A percentile compares a stretch with the other conserved stretches of the same genome.
phyloP scores from a whole-genome alignment of 139 green algal species.

The Chlamydomonas applanata region DNA sequence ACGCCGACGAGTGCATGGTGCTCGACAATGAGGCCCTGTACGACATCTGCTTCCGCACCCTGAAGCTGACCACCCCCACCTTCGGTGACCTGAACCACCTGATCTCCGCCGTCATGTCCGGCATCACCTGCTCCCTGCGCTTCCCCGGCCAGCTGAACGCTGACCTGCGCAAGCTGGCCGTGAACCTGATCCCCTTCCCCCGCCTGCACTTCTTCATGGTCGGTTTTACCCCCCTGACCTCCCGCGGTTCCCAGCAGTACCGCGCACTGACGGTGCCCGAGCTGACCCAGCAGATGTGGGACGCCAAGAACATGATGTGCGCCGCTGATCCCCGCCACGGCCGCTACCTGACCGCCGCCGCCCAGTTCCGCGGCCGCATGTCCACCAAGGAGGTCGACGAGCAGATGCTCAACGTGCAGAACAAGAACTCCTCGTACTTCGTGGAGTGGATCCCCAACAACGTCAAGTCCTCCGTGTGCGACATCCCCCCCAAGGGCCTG shows the following conservation, averaged over 20 bases:
- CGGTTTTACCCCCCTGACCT: conserved; percentile 98
- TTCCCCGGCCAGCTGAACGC: conserved; percentile 99
- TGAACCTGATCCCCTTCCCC: conserved; percentile 99
- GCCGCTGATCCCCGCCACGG: conserved; percentile 96
- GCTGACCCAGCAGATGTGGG: conserved; percentile 99
- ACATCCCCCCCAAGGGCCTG: conserved; percentile 93
- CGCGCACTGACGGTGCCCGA: conserved; percentile 95
- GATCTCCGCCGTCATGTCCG: conserved; percentile 99
- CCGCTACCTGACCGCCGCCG: conserved; percentile 83
- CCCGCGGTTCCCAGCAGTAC: conserved; percentile 96
- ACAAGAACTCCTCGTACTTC: conserved; percentile 97
- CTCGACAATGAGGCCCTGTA: conserved; percentile 89
- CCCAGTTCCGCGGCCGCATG: conserved; percentile 81
- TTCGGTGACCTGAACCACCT: conserved; percentile 98
- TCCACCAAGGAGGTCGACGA: conserved; percentile 90
- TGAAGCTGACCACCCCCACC: conserved; percentile 89
- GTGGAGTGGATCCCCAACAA: conserved; percentile 99
- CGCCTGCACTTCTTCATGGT: conserved; percentile 99
- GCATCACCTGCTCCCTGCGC: conserved; percentile 98
- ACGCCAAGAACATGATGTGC: conserved; percentile 99
- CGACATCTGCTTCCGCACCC: conserved; percentile 94
- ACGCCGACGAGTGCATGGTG: conserved; percentile 99
- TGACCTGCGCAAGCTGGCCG: conserved; percentile 98
- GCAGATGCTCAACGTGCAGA: conserved; percentile 98
- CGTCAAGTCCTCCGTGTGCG: conserved; percentile 94